A percentile compares a stretch with the other conserved stretches of the same genome.
These are phyloP conservation scores for Globisporangium apiculatum DNA, from an alignment of 352 stramenopile species.

Conservation along the genomic window DNA sequence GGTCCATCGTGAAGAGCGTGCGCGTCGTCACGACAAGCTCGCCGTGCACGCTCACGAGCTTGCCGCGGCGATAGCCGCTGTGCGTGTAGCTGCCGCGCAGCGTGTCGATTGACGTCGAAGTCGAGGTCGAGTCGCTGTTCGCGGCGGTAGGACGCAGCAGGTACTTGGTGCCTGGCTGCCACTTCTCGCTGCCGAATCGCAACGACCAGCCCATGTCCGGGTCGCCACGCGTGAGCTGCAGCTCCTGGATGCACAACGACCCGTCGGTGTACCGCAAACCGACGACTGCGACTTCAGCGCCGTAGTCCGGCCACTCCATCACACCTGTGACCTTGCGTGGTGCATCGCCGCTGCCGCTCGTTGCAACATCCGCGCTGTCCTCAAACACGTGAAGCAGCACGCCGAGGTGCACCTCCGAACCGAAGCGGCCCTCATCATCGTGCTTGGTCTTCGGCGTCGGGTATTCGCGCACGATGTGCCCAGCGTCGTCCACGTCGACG, in stretches of 20 bases:
- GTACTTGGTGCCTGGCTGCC: conserved; percentile 86
- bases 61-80: conserved; percentile 40
- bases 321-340: conserved; percentile 40
- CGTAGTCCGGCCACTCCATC: conserved; percentile 83
- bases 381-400: conserved; percentile 68
- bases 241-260: conserved; percentile 67
- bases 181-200: conserved; percentile 82
- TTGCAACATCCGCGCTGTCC: conserved; percentile 1
- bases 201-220: conserved; percentile 84
- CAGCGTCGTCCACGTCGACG: conserved; percentile 76
- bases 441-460: conserved; percentile 62
- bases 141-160: conserved; percentile 23
- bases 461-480: conserved; percentile 60
- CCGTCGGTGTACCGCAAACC: conserved; percentile 48
- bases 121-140: background rate
- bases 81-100: conserved; percentile 57
- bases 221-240: conserved; percentile 74
- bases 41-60: conserved; percentile 58
- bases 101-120: conserved; percentile 16
- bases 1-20: conserved; percentile 83
- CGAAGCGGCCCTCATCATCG: conserved; percentile 71
- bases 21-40: conserved; percentile 59
- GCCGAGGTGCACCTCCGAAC: conserved; percentile 70
- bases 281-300: conserved; percentile 60
- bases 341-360: background rate